Evolutionary conservation across 202 grass and related monocot species (phyloP), one percentile per base, ranked within the genome.

Genomic region (Schoenoplectus tabernaemontani): DNA sequence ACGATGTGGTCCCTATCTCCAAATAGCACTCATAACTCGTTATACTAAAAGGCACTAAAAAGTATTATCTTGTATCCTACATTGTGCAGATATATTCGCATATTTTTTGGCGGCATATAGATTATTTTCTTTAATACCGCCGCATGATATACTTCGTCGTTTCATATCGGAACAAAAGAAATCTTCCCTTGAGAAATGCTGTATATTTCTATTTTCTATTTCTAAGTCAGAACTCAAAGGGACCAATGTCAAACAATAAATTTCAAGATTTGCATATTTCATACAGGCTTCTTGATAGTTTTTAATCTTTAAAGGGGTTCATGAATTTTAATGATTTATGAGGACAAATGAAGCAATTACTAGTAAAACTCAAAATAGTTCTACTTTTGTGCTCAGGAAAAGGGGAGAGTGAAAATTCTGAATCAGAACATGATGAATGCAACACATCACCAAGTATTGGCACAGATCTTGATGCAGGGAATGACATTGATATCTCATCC

Each of bases 301-400:
- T 4, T 64, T 5, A 42, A 5, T 26, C 23, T 57, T 59, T 15
- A 30, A 62, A 32, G 0, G 51, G 56, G 36, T 24, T 78, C 39
- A 62, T 62, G 12, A 15, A 28, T 32, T 64, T n/a, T 37, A 5
- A 80, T 63, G 57, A 17, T 51, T 80, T 32, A 5, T 89, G 64
- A 64, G 30, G 32, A 78, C 32, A 60, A 24, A 54, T 46, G 15
- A 11, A 44, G 7, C 32, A 33, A 33, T 81, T 33, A 4, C 20
- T 28, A 5, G 15, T 15, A 61, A 28, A 65, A 39, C 82, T 84
- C 8, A 86, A 1, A 81, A 64, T 85, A 28, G 36, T 73, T 84
- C 44, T 64, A 26, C 59, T 86, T 62, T 42, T 43, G 32, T 60
- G 42, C 1, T 64, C 60, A 91, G 86, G 51, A 93, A 82, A 20